Conservation (phyloP, 139 green algal genomes). For the Picochlorum sp. region DNA sequence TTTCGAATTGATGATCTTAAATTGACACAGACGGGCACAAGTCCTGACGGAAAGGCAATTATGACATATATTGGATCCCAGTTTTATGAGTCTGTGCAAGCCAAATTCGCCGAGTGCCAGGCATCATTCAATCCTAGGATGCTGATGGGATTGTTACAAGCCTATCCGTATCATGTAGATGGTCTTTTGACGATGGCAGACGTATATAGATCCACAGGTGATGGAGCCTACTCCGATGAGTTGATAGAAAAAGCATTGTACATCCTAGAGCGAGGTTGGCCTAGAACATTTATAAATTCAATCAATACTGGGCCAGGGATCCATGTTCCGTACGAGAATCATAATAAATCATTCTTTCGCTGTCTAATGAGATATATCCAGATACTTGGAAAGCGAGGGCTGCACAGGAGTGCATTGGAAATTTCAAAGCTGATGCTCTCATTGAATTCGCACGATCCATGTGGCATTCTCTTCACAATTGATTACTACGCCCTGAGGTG, state of each 20-base stretch:
- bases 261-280: slow-evolving; percentile 74
- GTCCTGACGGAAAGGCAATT: slow-evolving; percentile 20
- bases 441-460: slow-evolving; percentile 72
- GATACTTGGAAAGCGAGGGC: slow-evolving; percentile 60
- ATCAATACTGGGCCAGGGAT: slow-evolving; percentile 37
- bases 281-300: slow-evolving; percentile 58
- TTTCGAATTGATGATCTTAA: slow-evolving; percentile 31
- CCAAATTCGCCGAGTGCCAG: slow-evolving; percentile 35
- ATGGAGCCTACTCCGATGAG: slow-evolving; percentile 58
- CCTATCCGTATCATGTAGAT: slow-evolving; percentile 84
- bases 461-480: slow-evolving; percentile 63
- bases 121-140: slow-evolving; percentile 71
- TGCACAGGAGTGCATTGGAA: slow-evolving; percentile 79
- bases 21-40: slow-evolving; percentile 35
- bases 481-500: slow-evolving; percentile 85
- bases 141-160: slow-evolving; percentile 48
- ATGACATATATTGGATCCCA: slow-evolving; percentile 24
- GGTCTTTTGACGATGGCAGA: slow-evolving; percentile 83
- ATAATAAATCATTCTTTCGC: slow-evolving; percentile 75
- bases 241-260: slow-evolving; percentile 71
- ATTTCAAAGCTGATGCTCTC: slow-evolving; percentile 81
- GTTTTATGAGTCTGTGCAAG: slow-evolving; percentile 40
- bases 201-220: slow-evolving; percentile 62
- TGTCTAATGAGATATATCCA: slow-evolving; percentile 74
- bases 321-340: slow-evolving; percentile 43